Base-by-base conservation (phyloP, 2,329 filamentous ascomycete species). In the Phyllosticta citrichinensis region DNA sequence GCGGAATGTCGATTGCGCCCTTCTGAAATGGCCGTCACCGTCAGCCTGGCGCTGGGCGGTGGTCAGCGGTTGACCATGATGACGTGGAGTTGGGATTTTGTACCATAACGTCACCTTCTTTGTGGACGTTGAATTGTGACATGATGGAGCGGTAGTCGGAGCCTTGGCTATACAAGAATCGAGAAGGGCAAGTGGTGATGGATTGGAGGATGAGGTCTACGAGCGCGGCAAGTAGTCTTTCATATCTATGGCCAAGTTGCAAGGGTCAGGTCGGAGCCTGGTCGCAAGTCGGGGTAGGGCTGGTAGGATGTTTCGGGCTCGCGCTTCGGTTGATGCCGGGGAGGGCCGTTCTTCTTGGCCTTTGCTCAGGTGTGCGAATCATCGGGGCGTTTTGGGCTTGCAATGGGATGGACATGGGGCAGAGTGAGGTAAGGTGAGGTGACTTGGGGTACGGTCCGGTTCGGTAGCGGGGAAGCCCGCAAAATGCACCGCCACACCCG, bases 1-100 rank as follows among this genome's bases (percentile, higher is more conserved):
- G 5, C 84, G 81, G 66, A 86, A 87, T 2, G 68, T 59, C 10
- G 81, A 83, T n/a, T 77, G 75, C 60, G 80, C 79, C 11, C 83
- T 77, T 2, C 77, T 74, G 66, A 86, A 86, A n/a, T 79, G 75
- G 10, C 83, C 83, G 63, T 83, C 78, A 33, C 73, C 70, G 65
- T 81, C 71, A 17, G 69, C 65, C 35, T 35, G 58, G 22, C 58
- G 53, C 40, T 47, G 40, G 6, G 40, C 17, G 40, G 40, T 19
- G 14, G 17, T 47, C 40, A 47, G 40, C 40, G 6, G 17, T 47
- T 47, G 14, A 6, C 40, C 17, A n/a, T n/a, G 14, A 6, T 8
- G 14, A 6, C 5, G 40, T 5, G 14, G 40, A 19, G 14, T 47
- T n/a, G 40, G 17, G 40, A 22, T 47, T 12, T 47, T 19, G 40